Base-by-base conservation (phyloP, 2,329 filamentous ascomycete genomes). In the Exophiala mesophila region DNA sequence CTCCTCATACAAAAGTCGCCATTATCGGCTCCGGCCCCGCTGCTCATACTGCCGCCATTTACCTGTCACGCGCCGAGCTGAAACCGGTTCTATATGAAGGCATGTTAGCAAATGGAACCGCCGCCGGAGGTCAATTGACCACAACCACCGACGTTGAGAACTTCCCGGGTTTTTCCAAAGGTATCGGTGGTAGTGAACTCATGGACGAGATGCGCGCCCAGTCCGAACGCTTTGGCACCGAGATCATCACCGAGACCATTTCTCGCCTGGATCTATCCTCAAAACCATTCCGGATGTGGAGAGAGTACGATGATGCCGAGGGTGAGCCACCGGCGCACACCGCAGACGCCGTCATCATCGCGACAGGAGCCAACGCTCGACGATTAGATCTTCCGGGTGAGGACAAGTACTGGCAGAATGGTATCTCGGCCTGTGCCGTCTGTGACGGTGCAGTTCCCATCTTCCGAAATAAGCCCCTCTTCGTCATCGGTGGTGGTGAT, bases 141-240 rank as follows among this genome's bases (percentile, higher is more conserved):
- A 98, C 94, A 18, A 98, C 92, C 41, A 97, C 94, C 59, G 94
- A 98, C 56, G 82, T 98, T 47, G 92, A 98, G 74, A 98, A 98
- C 77, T 98, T 84, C 69, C 92, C 92, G 18, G 92, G 92, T 35
- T 98, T 97, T 72, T 85, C 86, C 59, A 78, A 86, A 58, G 85
- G 83, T 52, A 88, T 98, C 64, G 85, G 88, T 68, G 92, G 92
- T 55, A 69, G 77, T 43, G 83, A 88, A 60, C 73, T 98, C 55
- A 98, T 98, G 92, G 90, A 96, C 56, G 79, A 83, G 65, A 97
- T 98, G 90, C 84, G 85, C 66, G 79, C 77, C 49, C 92, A 98
- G 69, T 95, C 88, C 45, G 80, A 84, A 67, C 83, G 82, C 48
- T 97, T 95, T 69, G 94, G 92, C 61, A 96, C 94, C 50, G 75